Conservation (phyloP, 2,329 filamentous ascomycete genomes). For the Botrytis deweyae region DNA sequence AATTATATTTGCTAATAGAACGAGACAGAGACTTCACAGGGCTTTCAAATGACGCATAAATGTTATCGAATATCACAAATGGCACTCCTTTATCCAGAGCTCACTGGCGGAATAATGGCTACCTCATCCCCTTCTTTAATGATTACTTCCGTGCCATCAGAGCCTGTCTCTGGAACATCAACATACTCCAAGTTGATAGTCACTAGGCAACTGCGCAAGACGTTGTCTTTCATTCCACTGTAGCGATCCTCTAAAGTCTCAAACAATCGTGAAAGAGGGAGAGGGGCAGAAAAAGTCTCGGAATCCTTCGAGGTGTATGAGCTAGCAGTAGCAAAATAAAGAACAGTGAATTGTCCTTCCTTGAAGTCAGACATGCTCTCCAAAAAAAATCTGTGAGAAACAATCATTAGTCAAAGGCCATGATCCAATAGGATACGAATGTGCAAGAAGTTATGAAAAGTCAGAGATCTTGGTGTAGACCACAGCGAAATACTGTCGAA, state of each 20-base stretch:
- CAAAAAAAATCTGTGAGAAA: not conserved
- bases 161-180: conserved; percentile 54
- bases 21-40: not conserved
- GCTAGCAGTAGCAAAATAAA: conserved; percentile 78
- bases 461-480: conserved; percentile 74
- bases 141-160: conserved; percentile 45
- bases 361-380: conserved; percentile 25
- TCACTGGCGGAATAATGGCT: conserved; percentile 84
- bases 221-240: conserved; percentile 64
- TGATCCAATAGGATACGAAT: not conserved
- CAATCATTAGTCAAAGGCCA: not conserved
- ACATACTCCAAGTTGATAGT: conserved; percentile 82
- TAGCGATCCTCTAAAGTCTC: conserved; percentile 67
- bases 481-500: conserved; percentile 54
- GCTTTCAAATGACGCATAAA: not conserved
- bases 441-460: conserved; percentile 18
- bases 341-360: conserved; percentile 68
- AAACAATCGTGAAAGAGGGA: conserved; percentile 63
- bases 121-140: conserved; percentile 79
- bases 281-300: conserved; percentile 65
- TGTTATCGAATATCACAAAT: not conserved
- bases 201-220: conserved; percentile 71
- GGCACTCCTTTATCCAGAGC: conserved; percentile 63
- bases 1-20: not conserved
- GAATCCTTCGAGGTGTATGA: conserved; percentile 67